Evolutionary conservation across 108 stramenopile species (phyloP).

Genomic region (Nannochloropsis gaditana): DNA sequence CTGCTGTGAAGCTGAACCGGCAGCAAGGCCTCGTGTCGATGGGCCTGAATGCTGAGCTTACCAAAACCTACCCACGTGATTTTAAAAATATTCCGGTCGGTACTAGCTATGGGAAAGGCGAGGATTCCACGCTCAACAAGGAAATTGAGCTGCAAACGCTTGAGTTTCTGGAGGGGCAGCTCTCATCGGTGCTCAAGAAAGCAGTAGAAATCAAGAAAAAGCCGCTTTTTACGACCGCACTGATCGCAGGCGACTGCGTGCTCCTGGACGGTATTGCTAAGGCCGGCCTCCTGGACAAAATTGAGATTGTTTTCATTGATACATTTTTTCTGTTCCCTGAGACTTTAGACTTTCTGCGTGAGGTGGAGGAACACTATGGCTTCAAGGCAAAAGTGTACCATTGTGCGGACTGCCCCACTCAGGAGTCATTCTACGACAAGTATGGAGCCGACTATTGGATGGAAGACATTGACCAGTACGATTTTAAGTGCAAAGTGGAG

Average conservation of each 20-base stretch:
- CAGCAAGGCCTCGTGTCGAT: slow-evolving; percentile 24
- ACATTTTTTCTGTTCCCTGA: slow-evolving; percentile 95
- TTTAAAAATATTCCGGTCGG: slow-evolving; percentile 54
- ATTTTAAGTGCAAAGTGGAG: slow-evolving; percentile 88
- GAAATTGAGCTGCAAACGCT: slow-evolving; percentile 24
- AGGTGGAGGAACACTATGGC: slow-evolving; percentile 70
- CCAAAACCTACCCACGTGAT: slow-evolving; percentile 54
- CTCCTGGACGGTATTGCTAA: slow-evolving; percentile 59
- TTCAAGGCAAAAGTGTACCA: slow-evolving; percentile 75
- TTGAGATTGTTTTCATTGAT: slow-evolving; percentile 61
- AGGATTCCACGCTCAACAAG: slow-evolving; percentile 49
- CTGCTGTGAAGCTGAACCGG: background rate
- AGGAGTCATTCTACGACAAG: slow-evolving; percentile 49
- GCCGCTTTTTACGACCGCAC: slow-evolving; percentile 55
- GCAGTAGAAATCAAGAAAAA: slow-evolving; percentile 37
- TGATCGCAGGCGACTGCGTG: slow-evolving; percentile 56
- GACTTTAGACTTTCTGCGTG: slow-evolving; percentile 65
- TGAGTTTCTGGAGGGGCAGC: slow-evolving; percentile 33
- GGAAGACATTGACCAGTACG: slow-evolving; percentile 85
- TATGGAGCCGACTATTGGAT: slow-evolving; percentile 93
- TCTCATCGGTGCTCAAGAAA: slow-evolving; percentile 36
- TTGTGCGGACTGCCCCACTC: slow-evolving; percentile 60
- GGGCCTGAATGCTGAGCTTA: slow-evolving; percentile 53
- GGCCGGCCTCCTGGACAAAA: slow-evolving; percentile 54
- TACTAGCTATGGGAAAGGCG: slow-evolving; percentile 52